Conservation (phyloP, 257 asterid species). For the Verbascum thapsus region DNA sequence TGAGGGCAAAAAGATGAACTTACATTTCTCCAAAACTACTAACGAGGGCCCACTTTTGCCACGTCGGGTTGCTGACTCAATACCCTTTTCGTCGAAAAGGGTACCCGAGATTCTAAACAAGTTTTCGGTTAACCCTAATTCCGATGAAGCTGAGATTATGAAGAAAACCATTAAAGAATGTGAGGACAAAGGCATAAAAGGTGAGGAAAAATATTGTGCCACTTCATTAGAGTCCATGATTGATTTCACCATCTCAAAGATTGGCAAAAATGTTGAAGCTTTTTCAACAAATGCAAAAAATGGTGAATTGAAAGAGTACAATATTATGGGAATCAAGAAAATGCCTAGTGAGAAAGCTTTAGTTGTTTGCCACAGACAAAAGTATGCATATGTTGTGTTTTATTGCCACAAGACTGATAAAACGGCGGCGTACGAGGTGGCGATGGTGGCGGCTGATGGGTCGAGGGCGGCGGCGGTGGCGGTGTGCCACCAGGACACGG, state of each 20-base stretch:
- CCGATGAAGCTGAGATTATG: slow-evolving; percentile 55
- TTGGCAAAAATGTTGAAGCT: slow-evolving; percentile 58
- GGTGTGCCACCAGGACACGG: slow-evolving; percentile 78
- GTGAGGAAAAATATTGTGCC: slow-evolving; percentile 73
- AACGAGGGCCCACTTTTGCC: slow-evolving; percentile 40
- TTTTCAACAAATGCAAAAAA: slow-evolving; percentile 54
- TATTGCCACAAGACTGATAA: slow-evolving; percentile 68
- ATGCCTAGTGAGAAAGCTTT: slow-evolving; percentile 36
- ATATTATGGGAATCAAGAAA: slow-evolving; percentile 40
- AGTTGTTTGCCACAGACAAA: slow-evolving; percentile 70
- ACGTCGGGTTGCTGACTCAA: slow-evolving; percentile 26
- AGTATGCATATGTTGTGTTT: slow-evolving; percentile 72
- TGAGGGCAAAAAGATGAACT: slow-evolving; percentile 51
- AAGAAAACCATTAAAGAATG: slow-evolving; percentile 64
- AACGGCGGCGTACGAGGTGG: slow-evolving; percentile 56
- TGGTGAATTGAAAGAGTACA: slow-evolving; percentile 38
- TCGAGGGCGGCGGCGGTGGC: slow-evolving; percentile 69
- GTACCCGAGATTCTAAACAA: slow-evolving; percentile 21
- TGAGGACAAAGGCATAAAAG: slow-evolving; percentile 48
- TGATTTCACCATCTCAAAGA: slow-evolving; percentile 61
- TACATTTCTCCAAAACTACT: slow-evolving; percentile 46
- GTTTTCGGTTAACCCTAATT: slow-evolving; percentile 25
- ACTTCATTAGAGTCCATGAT: slow-evolving; percentile 89
- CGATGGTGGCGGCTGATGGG: slow-evolving; percentile 58
- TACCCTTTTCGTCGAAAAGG: slow-evolving; percentile 29